Evolutionary conservation across 768 basidiomycete genomes (phyloP), one percentile per base, ranked within the genome.

Genomic region (Paxillus ammoniavirescens): DNA sequence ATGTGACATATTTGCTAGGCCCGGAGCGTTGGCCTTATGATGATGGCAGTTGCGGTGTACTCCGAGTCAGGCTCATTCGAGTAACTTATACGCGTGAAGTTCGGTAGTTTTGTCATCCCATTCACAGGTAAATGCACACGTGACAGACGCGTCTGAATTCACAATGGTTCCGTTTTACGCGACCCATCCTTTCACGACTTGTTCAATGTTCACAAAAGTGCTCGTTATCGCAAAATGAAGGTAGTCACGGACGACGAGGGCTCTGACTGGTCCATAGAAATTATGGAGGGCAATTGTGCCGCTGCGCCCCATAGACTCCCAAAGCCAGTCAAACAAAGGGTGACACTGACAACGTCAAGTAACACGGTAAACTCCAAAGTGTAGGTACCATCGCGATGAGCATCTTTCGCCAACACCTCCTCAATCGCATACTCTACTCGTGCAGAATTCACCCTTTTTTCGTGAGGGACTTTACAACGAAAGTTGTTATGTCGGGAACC

Each of bases 191-290:
- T 40, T 40, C 17, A 31, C 15, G 12, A 10, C n/a, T 50, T 21
- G n/a, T 17, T 41, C 46, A 23, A 10, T n/a, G 3, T 21, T 31
- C 15, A 33, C 49, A 49, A 38, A 13, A 10, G 30, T 52, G 56
- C 46, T 52, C 51, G 53, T 44, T 42, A 42, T 45, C 36, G 42
- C 49, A 37, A 14, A 51, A 65, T 63, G 65, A 60, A 49, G 9
- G n/a, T 49, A 12, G 26, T 41, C 31, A 42, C 47, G 21, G 56
- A 68, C 54, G 55, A 60, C 35, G 54, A 57, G 13, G 58, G 55
- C 12, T 52, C 66, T 21, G 68, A 72, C 38, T 68, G 62, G 59
- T 70, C 68, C 23, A 58, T 70, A 36, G 70, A 72, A 53, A 68
- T 70, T 35, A 33, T 65, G 38, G 68, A 70, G 8, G 68, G 55